A percentile compares a stretch with the other conserved stretches of the same genome.
phyloP scores from a whole-genome alignment of 306 rosid genomes.

The Bauhinia variegata region DNA sequence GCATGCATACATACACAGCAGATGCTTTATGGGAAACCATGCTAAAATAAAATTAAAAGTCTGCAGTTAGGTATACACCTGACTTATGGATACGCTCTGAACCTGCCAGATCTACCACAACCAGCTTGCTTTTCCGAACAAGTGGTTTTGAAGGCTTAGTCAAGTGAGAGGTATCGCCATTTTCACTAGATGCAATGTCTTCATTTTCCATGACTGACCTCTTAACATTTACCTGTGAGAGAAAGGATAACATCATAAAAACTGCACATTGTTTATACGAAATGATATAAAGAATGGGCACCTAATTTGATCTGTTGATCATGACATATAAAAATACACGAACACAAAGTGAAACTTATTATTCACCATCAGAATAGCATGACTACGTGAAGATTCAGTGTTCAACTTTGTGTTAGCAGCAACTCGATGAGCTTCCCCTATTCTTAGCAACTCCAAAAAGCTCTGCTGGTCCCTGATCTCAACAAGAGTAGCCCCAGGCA shows the following conservation, averaged over 20 bases:
- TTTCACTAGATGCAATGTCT: slow-evolving; percentile 60
- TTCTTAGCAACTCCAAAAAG: slow-evolving; percentile 75
- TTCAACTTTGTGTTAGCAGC: slow-evolving; percentile 97
- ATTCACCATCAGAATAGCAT: slow-evolving; percentile 89
- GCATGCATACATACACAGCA: slow-evolving; percentile 22
- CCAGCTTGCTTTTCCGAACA: slow-evolving; percentile 88
- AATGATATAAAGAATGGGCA: slow-evolving; percentile 23
- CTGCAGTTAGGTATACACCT: slow-evolving; percentile 55
- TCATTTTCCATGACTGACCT: slow-evolving; percentile 77
- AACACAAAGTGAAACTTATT: slow-evolving; percentile 36
- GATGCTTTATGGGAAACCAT: slow-evolving; percentile 29
- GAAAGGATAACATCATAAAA: slow-evolving; percentile 42
- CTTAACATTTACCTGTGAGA: slow-evolving; percentile 78
- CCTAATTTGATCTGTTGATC: slow-evolving; percentile 21
- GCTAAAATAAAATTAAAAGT: slow-evolving; percentile 13
- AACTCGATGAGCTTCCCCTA: slow-evolving; percentile 88
- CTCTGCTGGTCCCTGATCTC: slow-evolving; percentile 78
- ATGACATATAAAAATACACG: slow-evolving; percentile 16
- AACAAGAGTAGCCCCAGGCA: slow-evolving; percentile 86
- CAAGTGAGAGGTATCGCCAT: slow-evolving; percentile 71
- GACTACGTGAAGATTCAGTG: slow-evolving; percentile 97
- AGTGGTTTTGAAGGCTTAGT: slow-evolving; percentile 77
- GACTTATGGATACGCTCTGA: slow-evolving; percentile 96
- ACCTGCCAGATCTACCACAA: slow-evolving; percentile 97
- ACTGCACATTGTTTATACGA: slow-evolving; percentile 24